Conservation (phyloP, 495 filamentous ascomycete species). For the Aspergillus bridgeri region DNA sequence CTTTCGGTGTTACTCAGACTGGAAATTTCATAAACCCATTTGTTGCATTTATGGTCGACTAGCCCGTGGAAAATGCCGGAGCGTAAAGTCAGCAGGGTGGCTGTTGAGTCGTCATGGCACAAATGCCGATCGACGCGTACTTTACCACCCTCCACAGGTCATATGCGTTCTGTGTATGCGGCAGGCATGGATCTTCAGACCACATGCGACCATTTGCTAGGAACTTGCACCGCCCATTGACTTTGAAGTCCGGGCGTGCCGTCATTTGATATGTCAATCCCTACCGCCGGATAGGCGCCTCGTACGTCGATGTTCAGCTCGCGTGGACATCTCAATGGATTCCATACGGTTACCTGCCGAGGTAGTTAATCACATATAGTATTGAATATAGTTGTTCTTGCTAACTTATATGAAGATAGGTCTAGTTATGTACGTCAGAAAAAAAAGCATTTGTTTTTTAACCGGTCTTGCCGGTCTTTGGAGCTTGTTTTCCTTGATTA, state of each 20-base stretch:
- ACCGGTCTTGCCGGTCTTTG: no score
- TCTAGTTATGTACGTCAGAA: no score
- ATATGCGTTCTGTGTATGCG: neutral
- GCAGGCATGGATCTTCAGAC: neutral
- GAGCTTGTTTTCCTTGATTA: neutral
- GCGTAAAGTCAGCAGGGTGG: neutral
- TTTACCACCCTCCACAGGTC: neutral
- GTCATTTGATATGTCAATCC: neutral
- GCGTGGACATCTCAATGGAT: neutral
- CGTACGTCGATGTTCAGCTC: neutral
- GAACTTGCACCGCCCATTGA: neutral
- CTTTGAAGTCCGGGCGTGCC: neutral
- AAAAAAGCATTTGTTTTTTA: no score
- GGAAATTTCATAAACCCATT: constrained; percentile 2
- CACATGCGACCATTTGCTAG: neutral
- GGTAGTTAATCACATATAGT: no score
- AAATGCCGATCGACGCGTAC: neutral
- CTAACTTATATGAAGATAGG: no score
- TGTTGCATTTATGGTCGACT: neutral
- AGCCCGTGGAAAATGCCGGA: neutral
- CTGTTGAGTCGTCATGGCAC: neutral
- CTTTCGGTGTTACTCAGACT: constrained; percentile 1
- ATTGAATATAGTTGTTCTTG: no score
- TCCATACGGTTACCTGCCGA: no score
- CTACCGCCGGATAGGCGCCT: neutral